Percentiles rank a stretch among this genome's conserved stretches.
Evolutionary conservation across 345 rosid species (phyloP).

Genomic region (Brassica juncea): DNA sequence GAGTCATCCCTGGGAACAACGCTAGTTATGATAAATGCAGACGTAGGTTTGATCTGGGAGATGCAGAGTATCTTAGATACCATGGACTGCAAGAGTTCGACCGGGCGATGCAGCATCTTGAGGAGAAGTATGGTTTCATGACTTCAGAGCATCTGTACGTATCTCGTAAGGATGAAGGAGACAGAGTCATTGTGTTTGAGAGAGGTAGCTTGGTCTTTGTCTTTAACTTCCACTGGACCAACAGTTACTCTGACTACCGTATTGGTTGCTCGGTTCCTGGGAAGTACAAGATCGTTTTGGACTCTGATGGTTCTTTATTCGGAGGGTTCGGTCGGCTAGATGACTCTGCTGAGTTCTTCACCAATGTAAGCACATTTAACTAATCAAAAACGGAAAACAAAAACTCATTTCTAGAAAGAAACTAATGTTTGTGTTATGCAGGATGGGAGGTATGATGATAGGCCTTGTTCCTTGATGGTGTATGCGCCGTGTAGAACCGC

Average conservation of each 20-base stretch:
- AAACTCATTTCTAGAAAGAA: background rate
- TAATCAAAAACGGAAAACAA: background rate
- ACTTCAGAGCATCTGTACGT: conserved; percentile 86
- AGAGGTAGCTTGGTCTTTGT: conserved; percentile 87
- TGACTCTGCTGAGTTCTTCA: conserved; percentile 67
- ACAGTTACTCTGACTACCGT: conserved; percentile 78
- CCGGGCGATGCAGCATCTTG: conserved; percentile 85
- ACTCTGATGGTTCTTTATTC: conserved; percentile 72
- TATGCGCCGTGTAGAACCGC: conserved; percentile 88
- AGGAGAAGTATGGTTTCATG: conserved; percentile 80
- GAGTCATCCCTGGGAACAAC: conserved; percentile 68
- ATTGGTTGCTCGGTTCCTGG: conserved; percentile 86
- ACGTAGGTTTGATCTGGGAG: conserved; percentile 94
- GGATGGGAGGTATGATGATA: conserved; percentile 69
- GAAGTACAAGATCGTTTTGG: conserved; percentile 86
- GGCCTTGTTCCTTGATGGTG: conserved; percentile 74
- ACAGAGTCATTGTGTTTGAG: conserved; percentile 75
- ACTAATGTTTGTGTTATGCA: conserved; percentile 39
- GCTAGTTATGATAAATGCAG: conserved; percentile 87
- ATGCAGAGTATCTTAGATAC: conserved; percentile 77
- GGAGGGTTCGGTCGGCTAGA: conserved; percentile 77
- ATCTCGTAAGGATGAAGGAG: conserved; percentile 85
- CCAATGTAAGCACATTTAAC: conserved; percentile 52
- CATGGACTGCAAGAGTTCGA: conserved; percentile 90
- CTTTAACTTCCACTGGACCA: conserved; percentile 90